phyloP scores from a whole-genome alignment of 768 basidiomycete genomes.

The Amanita exitialis region DNA sequence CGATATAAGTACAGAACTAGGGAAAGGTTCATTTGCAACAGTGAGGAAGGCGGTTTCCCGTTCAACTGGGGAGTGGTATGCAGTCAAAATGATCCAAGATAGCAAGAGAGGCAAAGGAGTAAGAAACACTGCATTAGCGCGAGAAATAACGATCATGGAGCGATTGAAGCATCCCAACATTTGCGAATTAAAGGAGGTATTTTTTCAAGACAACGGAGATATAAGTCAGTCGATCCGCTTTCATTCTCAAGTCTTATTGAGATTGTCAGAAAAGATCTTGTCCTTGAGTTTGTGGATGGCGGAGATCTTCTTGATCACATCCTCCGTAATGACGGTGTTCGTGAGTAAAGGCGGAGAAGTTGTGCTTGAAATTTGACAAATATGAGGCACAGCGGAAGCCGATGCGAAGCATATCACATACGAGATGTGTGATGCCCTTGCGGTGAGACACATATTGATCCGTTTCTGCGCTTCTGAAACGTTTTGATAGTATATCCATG shows the following conservation, averaged over 20 bases:
- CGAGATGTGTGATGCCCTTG: slow-evolving; percentile 74
- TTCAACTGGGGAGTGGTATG: slow-evolving; percentile 62
- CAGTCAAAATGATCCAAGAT: slow-evolving; percentile 80
- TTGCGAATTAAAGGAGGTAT: slow-evolving; percentile 70
- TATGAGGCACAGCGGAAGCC: slow-evolving; percentile 31
- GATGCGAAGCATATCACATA: slow-evolving; percentile 61
- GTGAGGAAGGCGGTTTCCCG: slow-evolving; percentile 78
- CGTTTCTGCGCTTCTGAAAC: neutral
- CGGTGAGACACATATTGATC: slow-evolving; percentile 30
- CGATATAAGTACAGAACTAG: slow-evolving; percentile 62
- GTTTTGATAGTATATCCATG: slow-evolving; percentile 48
- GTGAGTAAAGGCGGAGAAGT: slow-evolving; percentile 27
- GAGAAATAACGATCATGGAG: slow-evolving; percentile 76
- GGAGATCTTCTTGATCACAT: slow-evolving; percentile 86
- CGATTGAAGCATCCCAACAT: slow-evolving; percentile 74
- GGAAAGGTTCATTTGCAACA: slow-evolving; percentile 86
- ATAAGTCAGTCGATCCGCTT: slow-evolving; percentile 37
- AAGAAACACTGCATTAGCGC: slow-evolving; percentile 33
- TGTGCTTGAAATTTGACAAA: slow-evolving; percentile 3
- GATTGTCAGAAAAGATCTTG: slow-evolving; percentile 43
- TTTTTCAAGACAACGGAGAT: slow-evolving; percentile 48
- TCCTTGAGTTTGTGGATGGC: slow-evolving; percentile 78
- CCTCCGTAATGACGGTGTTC: slow-evolving; percentile 43
- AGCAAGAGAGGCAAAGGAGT: slow-evolving; percentile 26
- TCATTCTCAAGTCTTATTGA: slow-evolving; percentile 7